Conservation (phyloP, 2,329 filamentous ascomycete genomes). For the Diaporthe sp. region DNA sequence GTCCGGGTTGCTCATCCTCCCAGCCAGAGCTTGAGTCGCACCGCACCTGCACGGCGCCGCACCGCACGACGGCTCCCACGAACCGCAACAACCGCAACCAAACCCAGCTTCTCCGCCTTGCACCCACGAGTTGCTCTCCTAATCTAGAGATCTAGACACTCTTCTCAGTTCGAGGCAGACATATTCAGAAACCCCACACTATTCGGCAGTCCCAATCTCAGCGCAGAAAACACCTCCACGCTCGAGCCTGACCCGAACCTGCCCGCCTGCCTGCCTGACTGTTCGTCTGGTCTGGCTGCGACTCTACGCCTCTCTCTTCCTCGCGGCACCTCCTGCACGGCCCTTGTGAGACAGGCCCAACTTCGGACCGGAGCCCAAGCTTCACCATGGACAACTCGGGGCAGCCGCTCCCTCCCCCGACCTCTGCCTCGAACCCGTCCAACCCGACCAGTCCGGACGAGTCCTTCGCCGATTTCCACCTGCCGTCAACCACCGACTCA, state of each 20-base stretch:
- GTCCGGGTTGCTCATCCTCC: constrained; percentile 22
- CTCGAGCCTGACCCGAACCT: not conserved
- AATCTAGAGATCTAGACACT: not conserved
- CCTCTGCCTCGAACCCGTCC: constrained; percentile 36
- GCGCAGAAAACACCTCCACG: not conserved
- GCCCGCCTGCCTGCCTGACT: not conserved
- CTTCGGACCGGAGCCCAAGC: constrained; percentile 5
- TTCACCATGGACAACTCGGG: constrained; percentile 37
- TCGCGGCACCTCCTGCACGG: constrained; percentile 21
- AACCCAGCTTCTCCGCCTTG: not conserved
- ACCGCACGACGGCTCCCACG: not conserved
- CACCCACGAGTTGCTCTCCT: not conserved
- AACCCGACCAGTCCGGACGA: constrained; percentile 48
- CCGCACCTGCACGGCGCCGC: not conserved
- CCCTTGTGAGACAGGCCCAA: not conserved
- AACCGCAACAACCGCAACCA: not conserved
- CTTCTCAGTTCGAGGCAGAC: not conserved
- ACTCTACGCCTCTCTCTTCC: not conserved
- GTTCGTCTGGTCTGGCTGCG: constrained; percentile 11
- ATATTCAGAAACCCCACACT: not conserved
- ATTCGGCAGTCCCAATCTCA: not conserved
- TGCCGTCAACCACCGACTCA: constrained; percentile 29
- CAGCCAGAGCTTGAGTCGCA: constrained; percentile 12
- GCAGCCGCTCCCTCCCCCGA: constrained; percentile 33
- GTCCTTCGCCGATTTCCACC: constrained; percentile 47